phyloP scores from a whole-genome alignment of 2,329 filamentous ascomycete species.

The Apiospora marii region DNA sequence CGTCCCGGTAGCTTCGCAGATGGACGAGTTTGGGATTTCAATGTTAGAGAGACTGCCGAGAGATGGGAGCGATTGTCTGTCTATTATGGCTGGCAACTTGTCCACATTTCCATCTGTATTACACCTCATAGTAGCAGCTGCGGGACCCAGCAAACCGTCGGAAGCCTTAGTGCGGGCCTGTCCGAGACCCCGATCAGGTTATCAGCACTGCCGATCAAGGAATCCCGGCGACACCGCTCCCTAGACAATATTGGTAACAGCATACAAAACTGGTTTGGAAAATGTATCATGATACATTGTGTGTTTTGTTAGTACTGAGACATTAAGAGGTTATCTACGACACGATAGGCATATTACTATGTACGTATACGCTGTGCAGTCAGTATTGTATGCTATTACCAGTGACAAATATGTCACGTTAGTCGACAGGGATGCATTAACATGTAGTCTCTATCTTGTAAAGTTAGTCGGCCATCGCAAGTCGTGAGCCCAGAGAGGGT shows the following conservation, averaged over 20 bases:
- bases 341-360: background rate
- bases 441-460: background rate
- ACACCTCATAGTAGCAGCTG: slow-evolving; percentile 3
- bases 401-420: background rate
- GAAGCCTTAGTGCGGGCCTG: slow-evolving; percentile 7
- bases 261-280: background rate
- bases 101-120: slow-evolving; percentile 18
- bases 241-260: background rate
- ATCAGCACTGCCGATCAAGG: slow-evolving; percentile 7
- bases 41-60: background rate
- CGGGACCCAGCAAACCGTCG: slow-evolving; percentile 5
- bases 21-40: background rate
- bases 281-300: background rate
- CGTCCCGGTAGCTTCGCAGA: background rate
- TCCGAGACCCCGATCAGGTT: slow-evolving; percentile 5
- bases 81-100: slow-evolving; percentile 4
- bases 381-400: background rate
- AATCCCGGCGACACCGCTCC: background rate
- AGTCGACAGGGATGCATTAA: background rate
- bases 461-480: background rate
- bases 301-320: too few species aligned
- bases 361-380: background rate
- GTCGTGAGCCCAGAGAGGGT: background rate
- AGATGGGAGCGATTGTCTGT: background rate
- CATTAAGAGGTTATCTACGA: background rate